Conservation (phyloP, 73 alveolate genomes). For the Breviolum minutum region DNA sequence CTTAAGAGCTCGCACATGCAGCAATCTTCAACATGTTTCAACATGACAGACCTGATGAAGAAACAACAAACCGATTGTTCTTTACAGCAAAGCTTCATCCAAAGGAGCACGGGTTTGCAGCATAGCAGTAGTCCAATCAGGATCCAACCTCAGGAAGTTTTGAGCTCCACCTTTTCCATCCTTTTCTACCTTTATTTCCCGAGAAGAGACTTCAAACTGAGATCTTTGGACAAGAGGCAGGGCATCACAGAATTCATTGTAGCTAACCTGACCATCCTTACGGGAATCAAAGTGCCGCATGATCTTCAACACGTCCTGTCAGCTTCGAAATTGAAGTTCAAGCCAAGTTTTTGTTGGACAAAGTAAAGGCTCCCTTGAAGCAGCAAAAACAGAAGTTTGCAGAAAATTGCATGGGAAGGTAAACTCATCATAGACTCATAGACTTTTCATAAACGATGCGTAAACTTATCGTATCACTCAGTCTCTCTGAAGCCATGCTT, state of each 20-base stretch:
- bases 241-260: slow-evolving; percentile 96
- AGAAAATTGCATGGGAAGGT: not conserved
- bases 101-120: slow-evolving; percentile 40
- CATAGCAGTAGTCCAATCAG: slow-evolving; percentile 72
- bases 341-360: not conserved
- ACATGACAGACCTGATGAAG: too few species aligned
- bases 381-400: not conserved
- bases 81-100: slow-evolving; percentile 30
- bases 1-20: too few species aligned
- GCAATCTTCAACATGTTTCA: too few species aligned
- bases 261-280: slow-evolving; percentile 96
- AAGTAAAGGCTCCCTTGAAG: not conserved
- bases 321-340: not conserved
- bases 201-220: not conserved
- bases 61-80: too few species aligned
- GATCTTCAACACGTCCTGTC: slow-evolving; percentile 95
- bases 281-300: slow-evolving; percentile 97
- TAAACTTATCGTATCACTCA: too few species aligned
- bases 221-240: slow-evolving; percentile 4
- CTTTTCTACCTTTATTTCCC: not conserved
- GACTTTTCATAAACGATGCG: too few species aligned
- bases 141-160: slow-evolving; percentile 33
- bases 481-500: too few species aligned
- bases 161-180: not conserved
- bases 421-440: too few species aligned